A percentile compares a stretch with the other conserved stretches of the same genome.
Evolutionary conservation across 2,329 filamentous ascomycete species (phyloP).

Genomic region (Calonectria leucothoes): DNA sequence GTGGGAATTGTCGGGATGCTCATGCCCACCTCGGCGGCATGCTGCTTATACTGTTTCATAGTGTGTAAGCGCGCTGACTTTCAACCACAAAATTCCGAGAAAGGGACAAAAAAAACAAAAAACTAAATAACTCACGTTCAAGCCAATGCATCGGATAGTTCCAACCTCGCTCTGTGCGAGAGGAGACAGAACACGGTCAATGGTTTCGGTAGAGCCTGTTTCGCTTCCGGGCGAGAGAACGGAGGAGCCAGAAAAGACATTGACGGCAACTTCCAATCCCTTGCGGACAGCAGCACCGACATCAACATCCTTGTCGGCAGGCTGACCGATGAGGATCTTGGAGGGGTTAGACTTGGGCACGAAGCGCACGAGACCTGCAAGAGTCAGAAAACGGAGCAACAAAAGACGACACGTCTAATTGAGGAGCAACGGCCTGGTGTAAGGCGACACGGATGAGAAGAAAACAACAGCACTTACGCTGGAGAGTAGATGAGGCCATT

Average conservation of each 20-base stretch:
- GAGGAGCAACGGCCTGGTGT: not conserved
- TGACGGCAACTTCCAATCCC: slow-evolving; percentile 66
- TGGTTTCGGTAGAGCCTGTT: slow-evolving; percentile 59
- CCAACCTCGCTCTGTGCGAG: slow-evolving; percentile 55
- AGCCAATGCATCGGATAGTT: slow-evolving; percentile 68
- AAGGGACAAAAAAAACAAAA: no score
- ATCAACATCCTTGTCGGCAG: slow-evolving; percentile 62
- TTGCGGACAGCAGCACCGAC: slow-evolving; percentile 68
- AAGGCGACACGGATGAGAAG: not conserved
- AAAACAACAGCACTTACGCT: slow-evolving; percentile 26
- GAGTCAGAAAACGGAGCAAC: not conserved
- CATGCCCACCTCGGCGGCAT: slow-evolving; percentile 62
- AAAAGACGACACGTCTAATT: not conserved
- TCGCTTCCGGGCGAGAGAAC: slow-evolving; percentile 64
- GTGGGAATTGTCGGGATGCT: slow-evolving; percentile 65
- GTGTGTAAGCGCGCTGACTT: slow-evolving; percentile 20
- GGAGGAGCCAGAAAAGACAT: slow-evolving; percentile 68
- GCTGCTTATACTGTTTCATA: slow-evolving; percentile 46
- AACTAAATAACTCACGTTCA: slow-evolving; percentile 58
- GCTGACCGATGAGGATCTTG: slow-evolving; percentile 67
- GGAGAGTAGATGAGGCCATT: slow-evolving; percentile 38
- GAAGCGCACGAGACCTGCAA: slow-evolving; percentile 69
- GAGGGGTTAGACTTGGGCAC: slow-evolving; percentile 61
- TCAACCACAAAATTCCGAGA: slow-evolving; percentile 53
- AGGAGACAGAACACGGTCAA: slow-evolving; percentile 61